Evolutionary conservation across 2,329 filamentous ascomycete species (phyloP), one percentile per base, ranked within the genome.

Genomic region (Penicillium sp.): DNA sequence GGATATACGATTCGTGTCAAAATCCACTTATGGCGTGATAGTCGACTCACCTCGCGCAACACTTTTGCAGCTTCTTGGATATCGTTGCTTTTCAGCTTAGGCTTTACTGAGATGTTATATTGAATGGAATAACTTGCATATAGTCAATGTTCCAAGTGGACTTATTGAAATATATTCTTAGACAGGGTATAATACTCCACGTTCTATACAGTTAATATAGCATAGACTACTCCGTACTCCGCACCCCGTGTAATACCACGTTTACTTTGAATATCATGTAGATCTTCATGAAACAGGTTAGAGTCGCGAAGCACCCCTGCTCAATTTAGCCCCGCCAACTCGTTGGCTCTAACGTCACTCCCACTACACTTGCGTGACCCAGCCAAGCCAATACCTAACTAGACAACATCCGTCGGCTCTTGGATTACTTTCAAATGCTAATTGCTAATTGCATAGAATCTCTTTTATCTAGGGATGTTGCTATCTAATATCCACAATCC

Each of bases 281-380:
- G 21, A 46, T 46, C 31, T 12, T 12, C 13, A 10, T 23, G 8
- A 35, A 46, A 35, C 31, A 4, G 10, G 39, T 10, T 23, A 6
- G 6, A 34, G 1, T 13, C 2, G 8, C 5, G 8, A 16, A 32
- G 27, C 4, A 44, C 16, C 31, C 39, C 31, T 50, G 35, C 9
- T 35, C 2, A 7, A 15, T 13, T 23, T 18, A 21, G n/a, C 47
- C 23, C 15, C 29, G 23, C 31, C 34, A 8, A 64, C 54, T 60
- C 40, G 56, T 45, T 18, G 44, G 42, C 31, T 54, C 54, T 60
- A 60, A 64, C 66, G 66, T 67, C 66, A 68, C 52, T 58, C 46
- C 35, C 21, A 46, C 49, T 35, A 9, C 40, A 50, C 44, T 68
- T 64, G 66, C 66, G 66, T 68, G 66, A 65, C 66, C 38, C 38